A percentile compares a stretch with the other conserved stretches of the same genome.
These are phyloP conservation scores for Pleurotus pulmonarius DNA, from an alignment of 768 basidiomycete species.

Conservation along the genomic window DNA sequence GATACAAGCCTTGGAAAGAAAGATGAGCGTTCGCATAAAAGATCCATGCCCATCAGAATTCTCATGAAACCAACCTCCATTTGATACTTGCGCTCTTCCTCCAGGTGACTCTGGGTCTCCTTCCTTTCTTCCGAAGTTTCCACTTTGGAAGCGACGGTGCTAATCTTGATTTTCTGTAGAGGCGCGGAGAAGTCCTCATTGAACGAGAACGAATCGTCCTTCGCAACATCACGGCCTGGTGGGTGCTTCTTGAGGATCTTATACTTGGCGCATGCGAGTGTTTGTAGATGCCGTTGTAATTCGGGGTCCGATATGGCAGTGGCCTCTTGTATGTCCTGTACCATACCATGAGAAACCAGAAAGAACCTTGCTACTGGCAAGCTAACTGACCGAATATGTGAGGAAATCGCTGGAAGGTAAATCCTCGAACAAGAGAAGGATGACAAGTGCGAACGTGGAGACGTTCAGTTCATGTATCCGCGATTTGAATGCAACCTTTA, in stretches of 20 bases:
- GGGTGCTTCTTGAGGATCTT: conserved; percentile 92
- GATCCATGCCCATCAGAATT: neutral
- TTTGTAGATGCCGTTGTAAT: conserved; percentile 90
- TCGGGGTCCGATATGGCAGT: conserved; percentile 75
- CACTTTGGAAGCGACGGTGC: conserved; percentile 82
- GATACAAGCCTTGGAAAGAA: conserved; percentile 76
- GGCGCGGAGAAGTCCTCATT: conserved; percentile 77
- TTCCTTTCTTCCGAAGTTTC: conserved; percentile 84
- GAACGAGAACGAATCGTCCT: conserved; percentile 84
- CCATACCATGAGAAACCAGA: conserved; percentile 6
- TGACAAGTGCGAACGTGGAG: conserved; percentile 82
- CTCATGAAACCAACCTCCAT: conserved; percentile 62
- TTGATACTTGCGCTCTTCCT: conserved; percentile 87
- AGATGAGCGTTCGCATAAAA: neutral
- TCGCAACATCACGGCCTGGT: conserved; percentile 75
- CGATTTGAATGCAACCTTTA: conserved; percentile 76
- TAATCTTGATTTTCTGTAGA: conserved; percentile 89
- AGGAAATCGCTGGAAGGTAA: conserved; percentile 64
- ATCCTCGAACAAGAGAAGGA: conserved; percentile 84
- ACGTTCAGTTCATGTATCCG: conserved; percentile 88
- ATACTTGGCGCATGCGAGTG: conserved; percentile 92
- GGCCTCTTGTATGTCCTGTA: conserved; percentile 77
- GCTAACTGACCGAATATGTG: conserved; percentile 69
- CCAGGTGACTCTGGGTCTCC: conserved; percentile 87
- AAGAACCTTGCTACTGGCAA: too few relatives aligned